Evolutionary conservation across 1,284 basidiomycete species (phyloP).

Genomic region (Microbotryum intermedium): DNA sequence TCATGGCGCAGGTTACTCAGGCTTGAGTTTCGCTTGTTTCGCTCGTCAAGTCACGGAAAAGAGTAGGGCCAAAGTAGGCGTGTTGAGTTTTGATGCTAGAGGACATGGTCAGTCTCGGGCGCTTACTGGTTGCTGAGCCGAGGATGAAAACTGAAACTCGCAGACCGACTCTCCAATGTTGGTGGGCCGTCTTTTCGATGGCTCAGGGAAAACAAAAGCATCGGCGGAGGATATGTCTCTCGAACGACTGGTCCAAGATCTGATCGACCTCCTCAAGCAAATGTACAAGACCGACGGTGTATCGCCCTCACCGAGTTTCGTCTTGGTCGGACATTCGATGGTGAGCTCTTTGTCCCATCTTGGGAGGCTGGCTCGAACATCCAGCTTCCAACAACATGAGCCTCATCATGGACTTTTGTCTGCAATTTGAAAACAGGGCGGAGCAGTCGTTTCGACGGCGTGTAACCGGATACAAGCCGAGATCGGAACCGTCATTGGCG

Average conservation of each 20-base stretch:
- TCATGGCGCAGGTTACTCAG: conserved; percentile 88
- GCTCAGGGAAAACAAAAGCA: conserved; percentile 24
- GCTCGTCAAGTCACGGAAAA: conserved; percentile 62
- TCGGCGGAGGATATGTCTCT: conserved; percentile 52
- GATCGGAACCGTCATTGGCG: conserved; percentile 66
- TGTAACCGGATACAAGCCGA: conserved; percentile 57
- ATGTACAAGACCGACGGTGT: conserved; percentile 57
- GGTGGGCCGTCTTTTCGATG: neutral
- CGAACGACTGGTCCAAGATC: conserved; percentile 59
- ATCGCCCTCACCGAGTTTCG: conserved; percentile 61
- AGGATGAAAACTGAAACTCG: neutral
- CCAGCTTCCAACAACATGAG: too few relatives aligned
- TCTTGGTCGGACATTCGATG: conserved; percentile 45
- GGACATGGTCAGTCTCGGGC: conserved; percentile 62
- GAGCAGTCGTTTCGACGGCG: conserved; percentile 68
- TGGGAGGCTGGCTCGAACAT: neutral
- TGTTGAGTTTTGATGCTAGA: conserved; percentile 74
- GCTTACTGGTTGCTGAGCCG: neutral
- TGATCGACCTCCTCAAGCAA: conserved; percentile 56
- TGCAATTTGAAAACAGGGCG: too few relatives aligned
- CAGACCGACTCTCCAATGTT: neutral
- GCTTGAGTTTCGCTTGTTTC: conserved; percentile 77
- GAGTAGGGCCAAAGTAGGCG: conserved; percentile 66
- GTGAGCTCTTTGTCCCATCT: conserved; percentile 31
- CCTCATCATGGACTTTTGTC: too few relatives aligned